phyloP scores from a whole-genome alignment of 75 land plant species.

The Cryptomeria japonica region DNA sequence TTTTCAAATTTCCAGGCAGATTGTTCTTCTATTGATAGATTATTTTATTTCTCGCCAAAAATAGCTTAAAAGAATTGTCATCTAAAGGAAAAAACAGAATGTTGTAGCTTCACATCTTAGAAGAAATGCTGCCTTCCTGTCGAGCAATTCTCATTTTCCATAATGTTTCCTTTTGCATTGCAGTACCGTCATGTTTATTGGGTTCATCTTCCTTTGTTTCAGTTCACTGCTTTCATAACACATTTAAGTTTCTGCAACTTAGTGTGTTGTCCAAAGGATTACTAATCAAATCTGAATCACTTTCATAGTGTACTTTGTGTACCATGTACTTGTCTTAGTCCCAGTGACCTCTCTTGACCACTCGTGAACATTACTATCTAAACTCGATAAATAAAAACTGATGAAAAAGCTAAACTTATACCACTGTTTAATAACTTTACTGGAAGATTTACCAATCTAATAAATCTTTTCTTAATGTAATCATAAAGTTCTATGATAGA shows the following conservation, averaged over 20 bases:
- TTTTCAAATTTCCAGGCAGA: not conserved
- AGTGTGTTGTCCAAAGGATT: not conserved
- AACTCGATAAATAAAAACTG: not conserved
- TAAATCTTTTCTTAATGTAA: not conserved
- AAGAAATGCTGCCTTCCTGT: not conserved
- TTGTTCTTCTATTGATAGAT: too few relatives aligned
- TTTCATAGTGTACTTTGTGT: not conserved
- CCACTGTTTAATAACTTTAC: not conserved
- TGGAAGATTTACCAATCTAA: not conserved
- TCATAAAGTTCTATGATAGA: not conserved
- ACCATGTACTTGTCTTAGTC: not conserved
- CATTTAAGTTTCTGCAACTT: not conserved
- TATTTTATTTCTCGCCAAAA: too few relatives aligned
- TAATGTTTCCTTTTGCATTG: not conserved
- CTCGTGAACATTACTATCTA: not conserved
- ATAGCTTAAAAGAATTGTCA: not conserved
- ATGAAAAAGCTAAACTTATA: not conserved
- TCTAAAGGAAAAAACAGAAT: not conserved
- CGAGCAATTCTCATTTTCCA: not conserved
- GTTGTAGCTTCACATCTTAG: not conserved
- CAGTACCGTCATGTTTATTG: not conserved
- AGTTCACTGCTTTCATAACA: not conserved
- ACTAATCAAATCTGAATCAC: not conserved
- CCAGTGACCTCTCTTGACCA: not conserved
- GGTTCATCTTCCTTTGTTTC: not conserved